phyloP scores from a whole-genome alignment of 495 filamentous ascomycete genomes.

The Hyaloscypha variabilis region DNA sequence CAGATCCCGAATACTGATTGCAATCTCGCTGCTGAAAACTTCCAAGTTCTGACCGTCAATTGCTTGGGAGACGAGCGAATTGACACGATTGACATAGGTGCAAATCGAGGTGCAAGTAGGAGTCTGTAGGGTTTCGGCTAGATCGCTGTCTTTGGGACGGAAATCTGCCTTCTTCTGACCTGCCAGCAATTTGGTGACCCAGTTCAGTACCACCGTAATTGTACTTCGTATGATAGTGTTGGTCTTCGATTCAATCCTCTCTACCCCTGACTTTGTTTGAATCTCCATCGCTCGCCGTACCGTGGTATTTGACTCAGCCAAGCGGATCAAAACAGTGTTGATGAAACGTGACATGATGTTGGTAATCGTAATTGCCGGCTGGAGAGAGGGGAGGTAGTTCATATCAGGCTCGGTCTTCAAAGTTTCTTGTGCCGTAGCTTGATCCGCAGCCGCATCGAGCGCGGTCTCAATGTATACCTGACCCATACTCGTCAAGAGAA shows the following conservation, averaged over 20 bases:
- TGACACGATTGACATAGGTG: conserved; percentile 71
- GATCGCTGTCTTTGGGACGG: conserved; percentile 82
- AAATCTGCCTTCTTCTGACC: conserved; percentile 93
- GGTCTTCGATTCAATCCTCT: conserved; percentile 85
- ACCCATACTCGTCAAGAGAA: conserved; percentile 87
- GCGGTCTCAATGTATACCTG: conserved; percentile 94
- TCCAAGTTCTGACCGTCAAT: conserved; percentile 79
- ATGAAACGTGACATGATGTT: conserved; percentile 92
- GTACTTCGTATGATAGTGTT: conserved; percentile 84
- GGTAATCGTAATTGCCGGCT: conserved; percentile 82
- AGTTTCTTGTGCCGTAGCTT: conserved; percentile 72
- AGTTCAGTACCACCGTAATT: conserved; percentile 79
- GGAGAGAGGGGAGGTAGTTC: conserved; percentile 75
- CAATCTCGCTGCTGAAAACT: conserved; percentile 82
- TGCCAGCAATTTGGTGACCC: conserved; percentile 73
- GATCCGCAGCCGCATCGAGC: conserved; percentile 82
- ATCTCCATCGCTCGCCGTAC: conserved; percentile 90
- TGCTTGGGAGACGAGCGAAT: conserved; percentile 61
- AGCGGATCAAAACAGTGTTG: conserved; percentile 84
- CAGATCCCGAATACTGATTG: conserved; percentile 70
- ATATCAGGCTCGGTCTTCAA: conserved; percentile 86
- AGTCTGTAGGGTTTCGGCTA: conserved; percentile 82
- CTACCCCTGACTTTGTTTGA: conserved; percentile 69
- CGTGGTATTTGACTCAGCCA: conserved; percentile 86
- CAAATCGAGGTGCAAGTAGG: conserved; percentile 79